Conservation (phyloP, 345 rosid species). For the Gossypium thurberi region DNA sequence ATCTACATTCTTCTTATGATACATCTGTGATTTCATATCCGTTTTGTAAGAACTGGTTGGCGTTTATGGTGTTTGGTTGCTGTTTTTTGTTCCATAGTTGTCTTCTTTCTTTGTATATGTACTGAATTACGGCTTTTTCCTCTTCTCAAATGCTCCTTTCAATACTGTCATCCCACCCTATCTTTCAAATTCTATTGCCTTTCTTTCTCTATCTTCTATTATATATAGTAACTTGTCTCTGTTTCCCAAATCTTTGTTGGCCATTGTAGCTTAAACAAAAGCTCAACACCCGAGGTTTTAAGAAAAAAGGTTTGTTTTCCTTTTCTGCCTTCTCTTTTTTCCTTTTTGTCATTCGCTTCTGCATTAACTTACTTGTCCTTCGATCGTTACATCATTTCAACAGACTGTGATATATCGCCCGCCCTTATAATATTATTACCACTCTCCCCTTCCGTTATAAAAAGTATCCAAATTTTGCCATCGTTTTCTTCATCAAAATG, state of each 20-base stretch:
- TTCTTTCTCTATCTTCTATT: neutral
- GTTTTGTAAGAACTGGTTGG: conserved; percentile 14
- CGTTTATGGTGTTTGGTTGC: conserved; percentile 17
- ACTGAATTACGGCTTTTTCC: neutral
- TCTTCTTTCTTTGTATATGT: neutral
- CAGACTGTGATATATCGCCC: neutral
- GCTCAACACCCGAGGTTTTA: conserved; percentile 31
- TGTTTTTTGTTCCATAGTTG: conserved; percentile 21
- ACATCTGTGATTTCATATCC: conserved; percentile 22
- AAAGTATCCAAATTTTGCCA: neutral
- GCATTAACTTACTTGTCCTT: conserved; percentile 29
- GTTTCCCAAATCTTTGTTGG: conserved; percentile 9
- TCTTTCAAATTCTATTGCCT: neutral
- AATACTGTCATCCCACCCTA: neutral
- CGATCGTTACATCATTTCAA: conserved; percentile 40
- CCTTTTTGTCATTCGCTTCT: neutral
- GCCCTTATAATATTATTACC: neutral
- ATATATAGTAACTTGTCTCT: neutral
- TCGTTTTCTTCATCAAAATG: conserved; percentile 23
- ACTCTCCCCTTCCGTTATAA: conserved; percentile 5
- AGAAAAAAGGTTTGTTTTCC: conserved; percentile 3
- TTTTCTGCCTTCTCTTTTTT: neutral
- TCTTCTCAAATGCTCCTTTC: neutral
- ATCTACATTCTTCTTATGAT: too few relatives aligned
- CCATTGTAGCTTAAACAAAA: conserved; percentile 4